Evolutionary conservation across 768 basidiomycete species (phyloP).

Genomic region (Mrakia hoshinonis): DNA sequence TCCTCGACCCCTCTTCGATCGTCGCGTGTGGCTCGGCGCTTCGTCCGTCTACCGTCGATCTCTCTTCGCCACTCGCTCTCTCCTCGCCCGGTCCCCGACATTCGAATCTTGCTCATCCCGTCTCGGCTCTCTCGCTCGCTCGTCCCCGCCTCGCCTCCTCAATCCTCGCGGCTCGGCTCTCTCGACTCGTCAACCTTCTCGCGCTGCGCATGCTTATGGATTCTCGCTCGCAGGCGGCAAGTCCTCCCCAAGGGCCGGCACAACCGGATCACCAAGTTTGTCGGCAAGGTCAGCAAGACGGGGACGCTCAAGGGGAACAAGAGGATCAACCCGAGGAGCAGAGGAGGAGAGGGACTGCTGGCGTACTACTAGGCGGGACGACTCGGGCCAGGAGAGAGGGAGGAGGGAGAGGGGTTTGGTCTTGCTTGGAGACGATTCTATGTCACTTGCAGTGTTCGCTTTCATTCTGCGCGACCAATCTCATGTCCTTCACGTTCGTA

Average conservation of each 20-base stretch:
- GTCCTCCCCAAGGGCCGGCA: neutral
- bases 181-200: too few species aligned
- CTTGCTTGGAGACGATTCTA: too few species aligned
- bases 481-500: too few species aligned
- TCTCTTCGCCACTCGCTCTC: too few species aligned
- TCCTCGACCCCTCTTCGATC: neutral
- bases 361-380: slow-evolving; percentile 6
- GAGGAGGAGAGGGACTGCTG: neutral
- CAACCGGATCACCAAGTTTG: neutral
- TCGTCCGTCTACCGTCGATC: too few species aligned
- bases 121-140: neutral
- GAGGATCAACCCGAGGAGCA: neutral
- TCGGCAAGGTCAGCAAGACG: slow-evolving; percentile 1
- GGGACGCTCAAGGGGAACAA: neutral
- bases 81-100: too few species aligned
- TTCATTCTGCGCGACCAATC: too few species aligned
- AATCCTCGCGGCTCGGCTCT: neutral
- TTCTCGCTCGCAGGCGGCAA: slow-evolving; percentile 8
- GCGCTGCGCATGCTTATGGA: too few species aligned
- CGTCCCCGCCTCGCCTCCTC: neutral
- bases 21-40: neutral
- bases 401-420: too few species aligned
- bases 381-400: too few species aligned
- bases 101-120: too few species aligned
- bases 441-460: too few species aligned